These are phyloP conservation scores for Rhizodiscina lignyota DNA, from an alignment of 495 filamentous ascomycete species.

Conservation along the genomic window DNA sequence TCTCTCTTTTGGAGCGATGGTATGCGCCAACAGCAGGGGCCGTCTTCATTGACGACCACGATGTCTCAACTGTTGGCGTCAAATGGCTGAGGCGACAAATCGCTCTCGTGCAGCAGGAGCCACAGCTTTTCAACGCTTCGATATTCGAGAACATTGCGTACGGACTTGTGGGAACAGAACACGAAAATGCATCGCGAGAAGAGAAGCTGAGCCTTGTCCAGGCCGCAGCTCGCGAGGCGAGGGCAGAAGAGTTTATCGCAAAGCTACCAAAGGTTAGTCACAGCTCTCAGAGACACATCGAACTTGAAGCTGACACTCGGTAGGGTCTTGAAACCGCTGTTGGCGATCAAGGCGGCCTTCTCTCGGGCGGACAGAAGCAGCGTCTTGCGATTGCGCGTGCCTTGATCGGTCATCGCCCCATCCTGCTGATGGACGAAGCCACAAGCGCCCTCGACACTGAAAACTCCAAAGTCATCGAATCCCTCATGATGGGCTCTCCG, in stretches of 20 bases:
- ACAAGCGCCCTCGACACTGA: slow-evolving; percentile 27
- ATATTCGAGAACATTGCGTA: too few relatives aligned
- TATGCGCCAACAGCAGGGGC: too few relatives aligned
- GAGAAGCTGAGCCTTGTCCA: slow-evolving; percentile 38
- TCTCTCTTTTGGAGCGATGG: too few relatives aligned
- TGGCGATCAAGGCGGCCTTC: slow-evolving; percentile 46
- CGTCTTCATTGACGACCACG: too few relatives aligned
- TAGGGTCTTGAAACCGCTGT: slow-evolving; percentile 58
- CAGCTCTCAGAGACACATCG: too few relatives aligned
- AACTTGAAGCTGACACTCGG: slow-evolving; percentile 35
- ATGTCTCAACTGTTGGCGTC: too few relatives aligned
- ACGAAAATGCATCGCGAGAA: slow-evolving; percentile 32
- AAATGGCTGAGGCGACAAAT: too few relatives aligned
- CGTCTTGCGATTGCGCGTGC: slow-evolving; percentile 25
- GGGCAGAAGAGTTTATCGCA: slow-evolving; percentile 43
- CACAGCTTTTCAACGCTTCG: too few relatives aligned
- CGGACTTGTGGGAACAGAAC: slow-evolving; percentile 43
- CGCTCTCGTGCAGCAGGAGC: too few relatives aligned
- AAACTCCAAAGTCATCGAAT: slow-evolving; percentile 20
- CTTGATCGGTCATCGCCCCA: slow-evolving; percentile 21
- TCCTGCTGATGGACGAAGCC: slow-evolving; percentile 27
- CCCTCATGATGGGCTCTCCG: slow-evolving; percentile 20
- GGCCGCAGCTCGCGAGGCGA: slow-evolving; percentile 42
- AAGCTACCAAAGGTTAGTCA: slow-evolving; percentile 22
- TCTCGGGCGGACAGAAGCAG: slow-evolving; percentile 67